Evolutionary conservation across 345 rosid genomes (phyloP).

Genomic region (Gossypium longicalyx): DNA sequence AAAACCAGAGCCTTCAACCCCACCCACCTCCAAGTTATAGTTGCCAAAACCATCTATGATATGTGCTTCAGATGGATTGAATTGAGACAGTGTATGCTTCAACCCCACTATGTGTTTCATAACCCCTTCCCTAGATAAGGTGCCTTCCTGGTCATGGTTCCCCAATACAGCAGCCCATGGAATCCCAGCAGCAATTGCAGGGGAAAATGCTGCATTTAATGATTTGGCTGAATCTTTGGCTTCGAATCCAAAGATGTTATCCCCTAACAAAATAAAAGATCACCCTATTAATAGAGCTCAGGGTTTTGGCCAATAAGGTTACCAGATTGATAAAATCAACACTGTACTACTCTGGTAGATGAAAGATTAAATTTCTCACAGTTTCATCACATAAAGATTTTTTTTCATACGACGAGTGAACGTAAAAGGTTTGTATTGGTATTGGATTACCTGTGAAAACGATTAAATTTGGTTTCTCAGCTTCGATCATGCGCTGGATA

Average conservation of each 20-base stretch:
- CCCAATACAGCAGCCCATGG: constrained; percentile 93
- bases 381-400: too few species aligned
- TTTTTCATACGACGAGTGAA: too few species aligned
- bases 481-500: constrained; percentile 56
- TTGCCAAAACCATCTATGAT: constrained; percentile 90
- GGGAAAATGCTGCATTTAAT: constrained; percentile 61
- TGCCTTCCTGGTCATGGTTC: constrained; percentile 85
- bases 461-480: constrained; percentile 80
- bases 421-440: not conserved
- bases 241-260: constrained; percentile 64
- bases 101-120: constrained; percentile 74
- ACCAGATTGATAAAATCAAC: not conserved
- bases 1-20: constrained; percentile 59
- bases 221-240: constrained; percentile 62
- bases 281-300: not conserved
- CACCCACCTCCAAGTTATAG: constrained; percentile 70
- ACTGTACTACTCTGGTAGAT: too few species aligned
- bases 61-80: constrained; percentile 53
- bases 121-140: constrained; percentile 68
- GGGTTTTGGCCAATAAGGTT: not conserved
- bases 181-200: constrained; percentile 64
- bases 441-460: constrained; percentile 70
- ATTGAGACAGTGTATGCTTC: constrained; percentile 58
- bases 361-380: too few species aligned
- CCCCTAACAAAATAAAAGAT: constrained; percentile 41